These are phyloP conservation scores for Albifimbria verrucaria DNA, from an alignment of 2,329 filamentous ascomycete species.

Conservation along the genomic window DNA sequence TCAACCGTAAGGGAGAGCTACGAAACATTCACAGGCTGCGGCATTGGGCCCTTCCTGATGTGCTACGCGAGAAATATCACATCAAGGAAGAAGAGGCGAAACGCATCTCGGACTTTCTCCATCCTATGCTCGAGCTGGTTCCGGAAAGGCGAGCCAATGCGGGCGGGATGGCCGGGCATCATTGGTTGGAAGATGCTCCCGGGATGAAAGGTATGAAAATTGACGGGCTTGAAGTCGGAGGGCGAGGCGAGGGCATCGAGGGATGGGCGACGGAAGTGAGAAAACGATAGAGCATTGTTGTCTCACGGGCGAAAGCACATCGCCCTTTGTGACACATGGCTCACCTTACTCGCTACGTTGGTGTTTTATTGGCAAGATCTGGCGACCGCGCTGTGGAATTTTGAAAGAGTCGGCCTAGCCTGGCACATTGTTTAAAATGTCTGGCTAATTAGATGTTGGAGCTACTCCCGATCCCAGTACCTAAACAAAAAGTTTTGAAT, in stretches of 20 bases:
- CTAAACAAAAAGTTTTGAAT: too few species aligned
- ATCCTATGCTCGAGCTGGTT: slow-evolving; percentile 85
- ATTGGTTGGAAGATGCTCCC: slow-evolving; percentile 78
- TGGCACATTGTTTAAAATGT: not conserved
- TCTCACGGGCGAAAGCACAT: slow-evolving; percentile 4
- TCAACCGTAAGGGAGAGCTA: slow-evolving; percentile 95
- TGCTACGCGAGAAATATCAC: slow-evolving; percentile 94
- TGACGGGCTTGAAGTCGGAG: slow-evolving; percentile 71
- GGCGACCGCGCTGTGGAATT: not conserved
- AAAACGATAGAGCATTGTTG: slow-evolving; percentile 55
- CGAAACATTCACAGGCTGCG: slow-evolving; percentile 95
- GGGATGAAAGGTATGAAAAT: slow-evolving; percentile 83
- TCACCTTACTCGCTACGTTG: not conserved
- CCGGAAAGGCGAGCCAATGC: slow-evolving; percentile 91
- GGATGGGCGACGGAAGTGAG: slow-evolving; percentile 91
- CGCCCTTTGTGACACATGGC: too few species aligned
- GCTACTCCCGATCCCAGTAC: not conserved
- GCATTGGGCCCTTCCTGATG: slow-evolving; percentile 92
- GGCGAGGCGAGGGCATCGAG: slow-evolving; percentile 86
- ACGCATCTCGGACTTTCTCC: slow-evolving; percentile 75
- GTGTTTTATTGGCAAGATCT: not conserved
- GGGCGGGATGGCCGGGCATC: slow-evolving; percentile 86
- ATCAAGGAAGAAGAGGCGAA: slow-evolving; percentile 80
- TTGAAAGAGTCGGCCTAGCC: too few species aligned
- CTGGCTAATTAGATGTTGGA: not conserved